These are phyloP conservation scores for Neoscytalidium dimidiatum DNA, from an alignment of 2,329 filamentous ascomycete genomes.

Conservation along the genomic window DNA sequence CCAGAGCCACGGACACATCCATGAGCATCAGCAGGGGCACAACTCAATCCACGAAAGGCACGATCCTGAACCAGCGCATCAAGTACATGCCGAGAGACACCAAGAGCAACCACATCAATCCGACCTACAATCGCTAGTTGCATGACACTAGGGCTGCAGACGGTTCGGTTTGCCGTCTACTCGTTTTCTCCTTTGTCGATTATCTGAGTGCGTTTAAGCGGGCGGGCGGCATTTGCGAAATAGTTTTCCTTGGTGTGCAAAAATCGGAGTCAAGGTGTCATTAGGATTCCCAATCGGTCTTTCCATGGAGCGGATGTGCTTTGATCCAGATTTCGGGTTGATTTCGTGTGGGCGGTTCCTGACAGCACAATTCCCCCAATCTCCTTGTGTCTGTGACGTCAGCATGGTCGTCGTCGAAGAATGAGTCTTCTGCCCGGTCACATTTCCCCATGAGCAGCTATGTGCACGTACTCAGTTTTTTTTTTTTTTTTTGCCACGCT, in stretches of 20 bases:
- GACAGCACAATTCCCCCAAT: neutral
- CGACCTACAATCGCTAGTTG: conserved; percentile 16
- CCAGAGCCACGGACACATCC: neutral
- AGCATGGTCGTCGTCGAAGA: neutral
- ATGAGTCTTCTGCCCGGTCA: neutral
- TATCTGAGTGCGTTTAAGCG: conserved; percentile 12
- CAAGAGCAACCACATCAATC: conserved; percentile 13
- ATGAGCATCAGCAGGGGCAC: conserved; percentile 5
- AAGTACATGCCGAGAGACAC: neutral
- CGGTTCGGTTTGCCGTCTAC: neutral
- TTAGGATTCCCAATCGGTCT: neutral
- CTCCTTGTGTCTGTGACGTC: neutral
- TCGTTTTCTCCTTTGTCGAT: neutral
- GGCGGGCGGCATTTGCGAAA: conserved; percentile 9
- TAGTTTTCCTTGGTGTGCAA: neutral
- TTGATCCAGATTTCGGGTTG: neutral
- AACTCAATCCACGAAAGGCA: neutral
- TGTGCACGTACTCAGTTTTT: neutral
- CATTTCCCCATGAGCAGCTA: no score
- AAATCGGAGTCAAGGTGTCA: conserved; percentile 3
- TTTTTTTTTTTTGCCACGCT: no score
- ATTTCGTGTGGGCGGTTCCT: neutral
- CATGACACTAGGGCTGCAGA: neutral
- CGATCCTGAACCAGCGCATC: neutral
- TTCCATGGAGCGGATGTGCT: neutral